A percentile compares a stretch with the other conserved stretches of the same genome.
Conservation (phyloP, 1,139 yeast genomes). For the Kodamaea derodonti region DNA sequence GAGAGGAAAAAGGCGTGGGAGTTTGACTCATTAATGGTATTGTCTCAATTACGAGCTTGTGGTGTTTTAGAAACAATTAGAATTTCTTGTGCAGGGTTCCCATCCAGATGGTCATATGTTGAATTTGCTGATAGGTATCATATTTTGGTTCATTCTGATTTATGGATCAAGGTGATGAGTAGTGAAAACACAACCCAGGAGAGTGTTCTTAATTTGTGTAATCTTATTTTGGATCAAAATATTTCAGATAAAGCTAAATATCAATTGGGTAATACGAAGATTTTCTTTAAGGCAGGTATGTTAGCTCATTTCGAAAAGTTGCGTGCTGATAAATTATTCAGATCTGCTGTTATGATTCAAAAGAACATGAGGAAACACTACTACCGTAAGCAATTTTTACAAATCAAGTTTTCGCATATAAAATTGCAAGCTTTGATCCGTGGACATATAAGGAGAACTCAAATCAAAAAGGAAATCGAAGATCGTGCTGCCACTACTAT, state of each 20-base stretch:
- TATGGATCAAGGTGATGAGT: slow-evolving; percentile 59
- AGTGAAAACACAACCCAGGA: slow-evolving; percentile 53
- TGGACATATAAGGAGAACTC: slow-evolving; percentile 59
- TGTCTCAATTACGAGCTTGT: slow-evolving; percentile 94
- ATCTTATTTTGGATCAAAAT: slow-evolving; percentile 59
- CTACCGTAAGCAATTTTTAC: slow-evolving; percentile 59
- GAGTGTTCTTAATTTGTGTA: slow-evolving; percentile 61
- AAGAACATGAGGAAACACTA: slow-evolving; percentile 71
- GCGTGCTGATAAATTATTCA: slow-evolving; percentile 72
- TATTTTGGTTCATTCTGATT: slow-evolving; percentile 66
- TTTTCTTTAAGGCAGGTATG: slow-evolving; percentile 95
- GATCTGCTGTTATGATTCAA: slow-evolving; percentile 81
- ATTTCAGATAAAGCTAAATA: slow-evolving; percentile 66
- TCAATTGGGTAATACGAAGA: slow-evolving; percentile 86
- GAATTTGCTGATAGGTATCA: slow-evolving; percentile 92
- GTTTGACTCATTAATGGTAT: slow-evolving; percentile 92
- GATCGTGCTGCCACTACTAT: slow-evolving; percentile 62
- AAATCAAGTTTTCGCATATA: slow-evolving; percentile 52
- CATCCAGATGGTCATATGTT: slow-evolving; percentile 91
- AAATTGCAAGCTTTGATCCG: slow-evolving; percentile 59
- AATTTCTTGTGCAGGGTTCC: slow-evolving; percentile 97
- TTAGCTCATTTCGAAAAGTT: slow-evolving; percentile 86
- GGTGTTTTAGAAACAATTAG: slow-evolving; percentile 97
- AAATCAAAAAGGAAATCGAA: slow-evolving; percentile 57
- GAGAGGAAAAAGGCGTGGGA: slow-evolving; percentile 94